phyloP scores from a whole-genome alignment of 2,329 filamentous ascomycete genomes.

The Ustilaginoidea virens region DNA sequence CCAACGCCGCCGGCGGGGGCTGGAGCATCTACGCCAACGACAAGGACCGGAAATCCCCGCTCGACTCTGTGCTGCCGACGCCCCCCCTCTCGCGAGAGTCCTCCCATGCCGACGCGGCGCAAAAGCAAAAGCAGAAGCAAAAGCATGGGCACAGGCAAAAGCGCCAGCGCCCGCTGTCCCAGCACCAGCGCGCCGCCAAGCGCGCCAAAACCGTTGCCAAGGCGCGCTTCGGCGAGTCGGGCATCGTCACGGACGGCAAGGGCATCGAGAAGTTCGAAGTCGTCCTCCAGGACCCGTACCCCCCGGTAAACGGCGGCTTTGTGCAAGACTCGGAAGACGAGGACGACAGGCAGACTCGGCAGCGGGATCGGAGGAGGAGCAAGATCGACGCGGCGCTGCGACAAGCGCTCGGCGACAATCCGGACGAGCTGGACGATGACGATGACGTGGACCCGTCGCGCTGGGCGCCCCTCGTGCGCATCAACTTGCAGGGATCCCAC shows the following conservation, averaged over 20 bases:
- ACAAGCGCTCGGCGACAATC: slow-evolving; percentile 11
- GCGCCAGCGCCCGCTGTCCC: slow-evolving; percentile 10
- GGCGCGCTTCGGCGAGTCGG: slow-evolving; percentile 55
- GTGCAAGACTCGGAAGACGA: slow-evolving; percentile 13
- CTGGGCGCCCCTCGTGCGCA: slow-evolving; percentile 28
- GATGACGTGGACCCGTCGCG: slow-evolving; percentile 11
- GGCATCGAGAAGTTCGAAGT: slow-evolving; percentile 48
- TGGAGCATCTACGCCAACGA: slow-evolving; percentile 68
- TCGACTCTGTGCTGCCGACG: slow-evolving; percentile 34
- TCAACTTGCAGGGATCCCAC: slow-evolving; percentile 61
- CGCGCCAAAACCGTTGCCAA: slow-evolving; percentile 45
- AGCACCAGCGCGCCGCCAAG: slow-evolving; percentile 29
- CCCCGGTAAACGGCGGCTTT: slow-evolving; percentile 10
- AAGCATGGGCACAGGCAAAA: no score
- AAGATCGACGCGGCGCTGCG: slow-evolving; percentile 20
- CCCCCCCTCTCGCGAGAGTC: slow-evolving; percentile 25
- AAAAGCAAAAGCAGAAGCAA: no score
- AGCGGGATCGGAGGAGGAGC: slow-evolving; percentile 13
- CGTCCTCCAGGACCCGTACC: slow-evolving; percentile 42
- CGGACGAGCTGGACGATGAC: slow-evolving; percentile 11
- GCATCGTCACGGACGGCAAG: slow-evolving; percentile 36
- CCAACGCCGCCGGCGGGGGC: slow-evolving; percentile 58
- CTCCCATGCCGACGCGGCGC: slow-evolving; percentile 12
- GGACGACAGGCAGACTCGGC: slow-evolving; percentile 6
- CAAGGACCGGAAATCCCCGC: slow-evolving; percentile 33